Evolutionary conservation across 306 rosid species (phyloP), one percentile per base, ranked within the genome.

Genomic region (Purshia tridentata): DNA sequence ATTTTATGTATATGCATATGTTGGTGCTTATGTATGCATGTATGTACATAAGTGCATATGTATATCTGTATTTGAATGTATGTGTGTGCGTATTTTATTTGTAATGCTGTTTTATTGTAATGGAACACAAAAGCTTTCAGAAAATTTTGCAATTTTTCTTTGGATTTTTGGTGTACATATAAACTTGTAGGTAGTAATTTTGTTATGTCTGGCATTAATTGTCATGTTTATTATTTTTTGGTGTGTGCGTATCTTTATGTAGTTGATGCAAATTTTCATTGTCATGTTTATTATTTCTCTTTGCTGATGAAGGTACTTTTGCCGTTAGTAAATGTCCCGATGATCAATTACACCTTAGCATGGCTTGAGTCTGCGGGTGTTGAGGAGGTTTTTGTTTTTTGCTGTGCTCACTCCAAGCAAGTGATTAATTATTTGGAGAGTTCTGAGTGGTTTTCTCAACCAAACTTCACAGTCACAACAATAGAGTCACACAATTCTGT

Each of bases 331-430:
- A 95, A 95, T 77, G 92, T 84, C 72, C 99, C 98, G 2, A 88
- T 95, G 99, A 91, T 95, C 62, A 75, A 89, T 79, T 95, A 92
- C 86, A 84, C 98, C 16, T 73, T 95, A 78, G 87, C 93, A 0
- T 95, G 99, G 98, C 97, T 95, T 23, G 99, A 95, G 85, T 95
- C 97, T 3, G 98, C 99, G 1, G 98, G 97, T 19, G 91, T 95
- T 4, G 99, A 91, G 78, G 99, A 95, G 86, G 99, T 95, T 72
- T 87, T 91, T 54, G 97, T 91, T 23, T 95, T 95, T 80, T 91
- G 98, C 71, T 95, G 98, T 66, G 89, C 98, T 79, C 95, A 95
- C 73, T 81, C 99, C 6, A 90, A 88, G 69, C 99, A 95, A 82
- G 96, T 95, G 69, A 88, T 85, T 69, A 74, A 59, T 84, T 92